Conservation (phyloP, 768 basidiomycete genomes). For the Mycena venus region DNA sequence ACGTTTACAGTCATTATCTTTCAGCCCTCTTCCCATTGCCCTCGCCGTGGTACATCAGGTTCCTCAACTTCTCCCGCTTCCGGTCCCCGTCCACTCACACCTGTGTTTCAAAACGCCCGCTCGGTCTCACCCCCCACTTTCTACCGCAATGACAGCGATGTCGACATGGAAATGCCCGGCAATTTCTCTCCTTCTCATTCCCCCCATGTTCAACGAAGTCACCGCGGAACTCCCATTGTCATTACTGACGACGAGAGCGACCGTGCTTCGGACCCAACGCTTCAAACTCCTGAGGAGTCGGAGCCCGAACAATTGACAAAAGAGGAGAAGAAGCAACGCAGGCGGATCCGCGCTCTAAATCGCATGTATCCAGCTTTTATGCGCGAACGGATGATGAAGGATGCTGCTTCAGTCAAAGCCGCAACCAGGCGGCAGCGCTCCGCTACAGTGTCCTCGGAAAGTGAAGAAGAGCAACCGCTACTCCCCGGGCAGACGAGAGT, state of each 20-base stretch:
- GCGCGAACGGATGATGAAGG: constrained; percentile 52
- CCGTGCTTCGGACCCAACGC: neutral
- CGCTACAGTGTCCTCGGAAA: constrained; percentile 40
- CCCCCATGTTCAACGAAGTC: neutral
- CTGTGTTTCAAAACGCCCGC: constrained; percentile 3
- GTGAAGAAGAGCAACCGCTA: constrained; percentile 54
- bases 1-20: neutral
- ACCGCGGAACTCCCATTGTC: constrained; percentile 8
- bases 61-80: neutral
- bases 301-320: constrained; percentile 36
- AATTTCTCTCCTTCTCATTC: neutral
- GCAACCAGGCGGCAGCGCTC: constrained; percentile 26
- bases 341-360: constrained; percentile 52
- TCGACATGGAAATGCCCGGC: constrained; percentile 13
- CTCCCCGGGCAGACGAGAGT: constrained; percentile 67
- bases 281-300: constrained; percentile 31
- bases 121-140: constrained; percentile 1
- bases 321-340: constrained; percentile 42
- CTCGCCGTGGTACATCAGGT: neutral
- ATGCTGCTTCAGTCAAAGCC: constrained; percentile 29
- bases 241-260: constrained; percentile 23
- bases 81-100: constrained; percentile 1
- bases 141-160: neutral
- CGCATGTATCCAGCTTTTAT: constrained; percentile 71
- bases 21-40: constrained; percentile 2